Conservation (phyloP, 768 basidiomycete genomes). For the Podaxis carcinomalis region DNA sequence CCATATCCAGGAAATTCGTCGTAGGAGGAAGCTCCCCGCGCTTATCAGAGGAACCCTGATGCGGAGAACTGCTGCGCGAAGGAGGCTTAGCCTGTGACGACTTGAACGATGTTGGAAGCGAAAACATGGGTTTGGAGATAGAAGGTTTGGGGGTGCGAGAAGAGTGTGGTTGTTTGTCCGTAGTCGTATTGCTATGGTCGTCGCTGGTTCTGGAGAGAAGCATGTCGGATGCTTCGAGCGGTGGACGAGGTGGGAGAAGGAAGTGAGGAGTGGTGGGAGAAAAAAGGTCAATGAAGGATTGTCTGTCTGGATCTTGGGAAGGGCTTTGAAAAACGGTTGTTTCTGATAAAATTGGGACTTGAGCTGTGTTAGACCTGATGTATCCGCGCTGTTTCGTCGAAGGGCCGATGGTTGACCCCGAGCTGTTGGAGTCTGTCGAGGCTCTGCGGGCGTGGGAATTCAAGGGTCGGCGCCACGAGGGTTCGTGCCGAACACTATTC, state of each 20-base stretch:
- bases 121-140: conserved; percentile 42
- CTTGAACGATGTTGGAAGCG: conserved; percentile 23
- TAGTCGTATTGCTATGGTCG: conserved; percentile 19
- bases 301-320: conserved; percentile 14
- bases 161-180: conserved; percentile 23
- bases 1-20: conserved; percentile 59
- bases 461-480: conserved; percentile 26
- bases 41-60: conserved; percentile 11
- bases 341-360: conserved; percentile 24
- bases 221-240: conserved; percentile 2
- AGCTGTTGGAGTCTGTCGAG: conserved; percentile 22
- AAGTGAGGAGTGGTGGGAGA: conserved; percentile 18
- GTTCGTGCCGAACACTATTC: conserved; percentile 1
- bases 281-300: conserved; percentile 32
- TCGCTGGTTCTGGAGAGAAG: conserved; percentile 12
- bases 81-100: conserved; percentile 19
- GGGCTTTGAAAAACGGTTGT: conserved; percentile 10
- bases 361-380: conserved; percentile 1
- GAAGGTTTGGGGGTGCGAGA: conserved; percentile 44
- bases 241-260: neutral
- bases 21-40: conserved; percentile 46
- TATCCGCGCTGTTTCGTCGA: neutral
- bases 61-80: conserved; percentile 14
- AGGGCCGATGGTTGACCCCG: conserved; percentile 27
- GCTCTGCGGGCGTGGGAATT: conserved; percentile 28